Evolutionary conservation across 176 grass and related monocot genomes (phyloP).

Genomic region (Juncus effusus): DNA sequence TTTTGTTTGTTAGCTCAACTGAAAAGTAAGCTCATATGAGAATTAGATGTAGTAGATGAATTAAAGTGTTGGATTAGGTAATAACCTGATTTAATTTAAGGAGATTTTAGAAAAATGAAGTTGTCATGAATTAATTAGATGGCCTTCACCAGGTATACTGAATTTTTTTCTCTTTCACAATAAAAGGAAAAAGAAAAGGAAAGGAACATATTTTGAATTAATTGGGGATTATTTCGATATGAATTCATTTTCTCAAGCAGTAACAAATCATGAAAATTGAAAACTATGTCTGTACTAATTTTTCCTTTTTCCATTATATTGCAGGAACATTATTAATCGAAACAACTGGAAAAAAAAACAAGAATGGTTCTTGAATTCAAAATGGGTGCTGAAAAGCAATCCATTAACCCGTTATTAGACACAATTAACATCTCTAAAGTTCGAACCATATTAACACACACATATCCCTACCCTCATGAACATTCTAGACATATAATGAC

Average conservation of each 20-base stretch:
- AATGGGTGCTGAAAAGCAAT: constrained; percentile 67
- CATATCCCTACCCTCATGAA: constrained; percentile 81
- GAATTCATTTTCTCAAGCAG: background rate
- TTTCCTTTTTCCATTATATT: constrained; percentile 1
- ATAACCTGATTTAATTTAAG: background rate
- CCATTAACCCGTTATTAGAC: constrained; percentile 54
- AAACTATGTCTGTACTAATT: background rate
- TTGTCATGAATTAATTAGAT: no score
- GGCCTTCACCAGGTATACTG: no score
- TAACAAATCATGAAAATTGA: background rate
- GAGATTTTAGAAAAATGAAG: background rate
- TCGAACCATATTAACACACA: constrained; percentile 69
- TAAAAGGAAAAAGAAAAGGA: no score
- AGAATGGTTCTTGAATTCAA: background rate
- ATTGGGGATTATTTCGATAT: background rate
- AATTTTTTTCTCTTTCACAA: no score
- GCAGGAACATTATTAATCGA: constrained; percentile 6
- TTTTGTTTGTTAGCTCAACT: background rate
- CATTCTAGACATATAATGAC: constrained; percentile 87
- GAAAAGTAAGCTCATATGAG: background rate
- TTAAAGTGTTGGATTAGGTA: background rate
- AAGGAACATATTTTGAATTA: no score
- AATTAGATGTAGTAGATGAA: background rate
- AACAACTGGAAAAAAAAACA: background rate
- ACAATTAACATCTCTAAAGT: constrained; percentile 80